Evolutionary conservation across 495 filamentous ascomycete species (phyloP), one percentile per base, ranked within the genome.

Genomic region (Lasiosphaeris hirsuta): DNA sequence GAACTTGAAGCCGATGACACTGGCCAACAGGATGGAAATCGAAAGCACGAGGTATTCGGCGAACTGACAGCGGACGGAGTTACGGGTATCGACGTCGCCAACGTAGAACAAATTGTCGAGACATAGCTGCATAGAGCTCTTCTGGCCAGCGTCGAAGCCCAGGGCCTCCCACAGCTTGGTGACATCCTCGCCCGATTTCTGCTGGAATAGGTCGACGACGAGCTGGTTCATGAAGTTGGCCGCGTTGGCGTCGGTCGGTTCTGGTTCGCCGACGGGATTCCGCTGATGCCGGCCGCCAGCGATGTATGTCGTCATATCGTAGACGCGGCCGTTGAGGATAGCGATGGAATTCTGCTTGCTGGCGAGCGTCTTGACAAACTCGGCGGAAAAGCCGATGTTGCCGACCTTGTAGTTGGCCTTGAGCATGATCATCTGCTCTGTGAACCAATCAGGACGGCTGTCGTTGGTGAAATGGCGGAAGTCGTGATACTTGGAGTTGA

Each of bases 91-190:
- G 17, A 95, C 78, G 59, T 92, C 87, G 40, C 93, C 94, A 43
- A 96, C 84, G 65, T 94, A 96, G 80, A 99, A 99, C 33, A 99
- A 82, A 56, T 96, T 96, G 72, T 96, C 86, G 50, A 99, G 80
- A 67, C 94, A 99, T 4, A 86, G 72, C 65, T 89, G 80, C 92
- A 96, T 95, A 34, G 83, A 75, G 15, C 66, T 60, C 56, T 86
- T 85, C 60, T 83, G 58, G 1, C 59, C 73, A 1, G 69, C 19
- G 61, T 78, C 72, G 33, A 97, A 73, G 13, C 64, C 61, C 10
- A 96, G 77, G 10, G 81, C 73, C 51, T 90, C 78, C 88, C 90
- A 99, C 66, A 88, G 83, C 67, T 92, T 85, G 38, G 86, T 91
- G 38, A 97, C 77, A 67, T 99, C 94, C 38, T 80, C 68, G 47